These are phyloP conservation scores for Lipomyces japonicus DNA, from an alignment of 805 yeast genomes.

Conservation along the genomic window DNA sequence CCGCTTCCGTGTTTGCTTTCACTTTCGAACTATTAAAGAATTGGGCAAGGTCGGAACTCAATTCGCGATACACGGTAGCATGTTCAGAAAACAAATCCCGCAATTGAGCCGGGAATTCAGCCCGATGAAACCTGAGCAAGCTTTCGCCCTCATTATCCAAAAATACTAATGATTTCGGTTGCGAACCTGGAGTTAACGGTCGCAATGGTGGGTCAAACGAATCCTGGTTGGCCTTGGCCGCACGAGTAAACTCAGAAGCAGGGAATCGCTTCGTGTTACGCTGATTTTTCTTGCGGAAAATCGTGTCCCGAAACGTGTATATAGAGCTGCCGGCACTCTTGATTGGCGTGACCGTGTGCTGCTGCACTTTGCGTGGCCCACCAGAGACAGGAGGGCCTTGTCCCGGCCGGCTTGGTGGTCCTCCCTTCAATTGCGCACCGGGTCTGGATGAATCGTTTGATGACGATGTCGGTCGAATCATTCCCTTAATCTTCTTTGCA, in stretches of 20 bases:
- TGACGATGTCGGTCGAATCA: too few relatives aligned
- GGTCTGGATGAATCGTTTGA: too few relatives aligned
- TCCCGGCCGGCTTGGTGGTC: too few relatives aligned
- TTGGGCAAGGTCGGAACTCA: background rate
- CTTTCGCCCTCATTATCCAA: background rate
- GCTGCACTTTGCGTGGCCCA: too few relatives aligned
- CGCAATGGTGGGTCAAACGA: too few relatives aligned
- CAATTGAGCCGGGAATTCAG: background rate
- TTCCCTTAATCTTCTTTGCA: too few relatives aligned
- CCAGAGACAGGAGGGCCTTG: too few relatives aligned
- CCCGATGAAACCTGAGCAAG: background rate
- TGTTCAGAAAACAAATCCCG: background rate
- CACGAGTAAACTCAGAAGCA: background rate
- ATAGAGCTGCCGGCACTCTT: background rate
- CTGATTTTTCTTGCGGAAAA: background rate
- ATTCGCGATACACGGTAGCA: background rate
- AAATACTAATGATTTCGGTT: too few relatives aligned
- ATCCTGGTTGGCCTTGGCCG: too few relatives aligned
- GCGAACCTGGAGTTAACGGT: too few relatives aligned
- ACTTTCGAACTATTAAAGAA: background rate
- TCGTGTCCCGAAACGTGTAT: background rate
- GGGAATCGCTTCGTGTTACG: background rate
- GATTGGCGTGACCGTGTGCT: too few relatives aligned
- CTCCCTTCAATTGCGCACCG: too few relatives aligned
- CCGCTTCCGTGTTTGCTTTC: background rate